Evolutionary conservation across 441 rosid genomes (phyloP), one percentile per base, ranked within the genome.

Genomic region (Aquilaria agallochum): DNA sequence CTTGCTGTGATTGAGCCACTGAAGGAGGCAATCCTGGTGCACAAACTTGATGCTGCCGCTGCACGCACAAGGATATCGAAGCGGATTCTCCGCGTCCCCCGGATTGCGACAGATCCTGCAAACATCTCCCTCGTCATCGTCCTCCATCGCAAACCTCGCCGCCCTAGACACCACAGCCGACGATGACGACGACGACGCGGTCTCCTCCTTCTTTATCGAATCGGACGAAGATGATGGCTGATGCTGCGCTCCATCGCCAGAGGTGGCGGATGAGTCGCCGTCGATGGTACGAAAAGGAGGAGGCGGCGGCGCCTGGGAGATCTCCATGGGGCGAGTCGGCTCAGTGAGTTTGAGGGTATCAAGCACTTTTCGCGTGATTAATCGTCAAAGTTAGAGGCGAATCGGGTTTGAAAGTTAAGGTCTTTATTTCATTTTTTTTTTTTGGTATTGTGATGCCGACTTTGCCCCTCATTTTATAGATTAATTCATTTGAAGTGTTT

Each of bases 31-130:
- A 74, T 95, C 96, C 73, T 95, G 99, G 60, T 95, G 99, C 58
- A 95, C 99, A 63, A 82, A 95, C 78, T 92, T 95, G 71, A 95
- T 95, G 67, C 99, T 95, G 31, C 98, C 99, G 72, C 98, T 89
- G 62, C 99, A 95, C 0, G 98, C 98, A 63, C 99, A 95, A 2
- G 99, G 99, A 68, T 95, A 92, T 74, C 84, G 78, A 34, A 95
- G 83, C 66, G 98, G 98, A 76, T 92, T 89, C 51, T 92, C 98
- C 15, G 85, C 66, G 40, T 95, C 97, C 11, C 99, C 99, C 2
- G 99, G 88, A 71, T 92, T 95, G 72, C 99, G 74, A 62, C 99
- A 95, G 90, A 95, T 95, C 95, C 99, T 80, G 86, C 99, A 95
- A 10, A 92, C 98, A 60, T 95, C 99, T 76, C 79, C 99, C 78